These are phyloP conservation scores for Nicotiana obtusifolia DNA, from an alignment of 257 asterid genomes.

Conservation along the genomic window DNA sequence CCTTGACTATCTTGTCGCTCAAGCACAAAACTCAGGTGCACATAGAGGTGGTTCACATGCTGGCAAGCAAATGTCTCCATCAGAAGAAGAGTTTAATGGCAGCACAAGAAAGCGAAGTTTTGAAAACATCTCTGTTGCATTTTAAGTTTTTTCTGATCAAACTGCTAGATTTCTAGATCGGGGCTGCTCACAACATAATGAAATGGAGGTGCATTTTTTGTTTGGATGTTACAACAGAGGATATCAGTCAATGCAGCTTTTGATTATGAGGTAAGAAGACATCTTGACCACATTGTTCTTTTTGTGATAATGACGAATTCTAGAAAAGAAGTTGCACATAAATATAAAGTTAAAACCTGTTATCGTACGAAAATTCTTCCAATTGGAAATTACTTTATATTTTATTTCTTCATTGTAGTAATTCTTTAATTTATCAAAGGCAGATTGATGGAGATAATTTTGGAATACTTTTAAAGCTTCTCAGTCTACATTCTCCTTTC, in stretches of 20 bases:
- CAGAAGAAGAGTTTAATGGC: slow-evolving; percentile 22
- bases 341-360: neutral
- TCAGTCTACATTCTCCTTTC: no score
- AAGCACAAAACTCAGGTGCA: slow-evolving; percentile 36
- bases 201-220: neutral
- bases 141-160: neutral
- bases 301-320: neutral
- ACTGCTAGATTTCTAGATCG: neutral
- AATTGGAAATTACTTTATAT: neutral
- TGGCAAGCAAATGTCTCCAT: slow-evolving; percentile 33
- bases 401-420: neutral
- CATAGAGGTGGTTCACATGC: slow-evolving; percentile 22
- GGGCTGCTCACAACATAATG: neutral
- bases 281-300: neutral
- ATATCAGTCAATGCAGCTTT: neutral
- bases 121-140: neutral
- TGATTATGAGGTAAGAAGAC: neutral
- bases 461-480: no score
- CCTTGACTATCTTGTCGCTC: slow-evolving; percentile 63
- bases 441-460: no score
- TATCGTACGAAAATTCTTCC: neutral
- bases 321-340: neutral
- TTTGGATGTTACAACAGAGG: neutral
- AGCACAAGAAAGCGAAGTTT: slow-evolving; percentile 17
- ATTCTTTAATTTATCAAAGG: no score